These are phyloP conservation scores for Ogataea polymorpha DNA, from an alignment of 805 yeast species.

Conservation along the genomic window DNA sequence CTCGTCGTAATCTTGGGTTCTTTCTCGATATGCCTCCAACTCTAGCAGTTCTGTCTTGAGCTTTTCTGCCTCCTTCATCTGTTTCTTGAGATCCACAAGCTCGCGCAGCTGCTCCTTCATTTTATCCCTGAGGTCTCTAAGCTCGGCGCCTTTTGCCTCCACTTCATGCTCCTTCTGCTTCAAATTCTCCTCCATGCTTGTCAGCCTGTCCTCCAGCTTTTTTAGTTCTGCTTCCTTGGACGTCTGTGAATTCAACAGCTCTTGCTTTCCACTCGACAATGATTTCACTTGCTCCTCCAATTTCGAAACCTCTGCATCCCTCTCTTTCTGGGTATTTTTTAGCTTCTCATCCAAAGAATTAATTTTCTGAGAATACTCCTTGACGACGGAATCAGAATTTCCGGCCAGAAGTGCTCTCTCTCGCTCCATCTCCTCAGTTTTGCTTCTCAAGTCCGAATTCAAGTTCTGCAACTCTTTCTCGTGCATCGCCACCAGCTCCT, in stretches of 20 bases:
- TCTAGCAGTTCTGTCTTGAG: conserved; percentile 1
- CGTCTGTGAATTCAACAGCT: not conserved
- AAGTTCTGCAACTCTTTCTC: conserved; percentile 1
- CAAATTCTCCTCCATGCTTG: not conserved
- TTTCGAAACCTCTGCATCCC: conserved; percentile 15
- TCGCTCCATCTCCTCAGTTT: conserved; percentile 44
- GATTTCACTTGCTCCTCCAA: conserved; percentile 9
- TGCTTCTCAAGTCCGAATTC: conserved; percentile 15
- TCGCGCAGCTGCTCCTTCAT: conserved; percentile 1
- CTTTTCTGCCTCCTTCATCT: conserved; percentile 7
- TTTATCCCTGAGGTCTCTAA: not conserved
- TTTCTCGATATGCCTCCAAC: not conserved
- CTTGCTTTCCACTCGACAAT: conserved; percentile 1
- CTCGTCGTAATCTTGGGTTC: not conserved
- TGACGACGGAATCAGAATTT: conserved; percentile 46
- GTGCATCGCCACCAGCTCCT: conserved; percentile 1
- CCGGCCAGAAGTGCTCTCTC: conserved; percentile 47
- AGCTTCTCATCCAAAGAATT: conserved; percentile 38
- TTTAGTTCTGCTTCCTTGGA: not conserved
- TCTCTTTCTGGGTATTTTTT: conserved; percentile 9
- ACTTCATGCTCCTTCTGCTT: not conserved
- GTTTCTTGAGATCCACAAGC: conserved; percentile 1
- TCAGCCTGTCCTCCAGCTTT: not conserved
- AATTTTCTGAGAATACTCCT: conserved; percentile 48
- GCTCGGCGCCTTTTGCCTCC: not conserved